Evolutionary conservation across 1,284 basidiomycete species (phyloP), one percentile per base, ranked within the genome.

Genomic region (Trametes hirsuta): DNA sequence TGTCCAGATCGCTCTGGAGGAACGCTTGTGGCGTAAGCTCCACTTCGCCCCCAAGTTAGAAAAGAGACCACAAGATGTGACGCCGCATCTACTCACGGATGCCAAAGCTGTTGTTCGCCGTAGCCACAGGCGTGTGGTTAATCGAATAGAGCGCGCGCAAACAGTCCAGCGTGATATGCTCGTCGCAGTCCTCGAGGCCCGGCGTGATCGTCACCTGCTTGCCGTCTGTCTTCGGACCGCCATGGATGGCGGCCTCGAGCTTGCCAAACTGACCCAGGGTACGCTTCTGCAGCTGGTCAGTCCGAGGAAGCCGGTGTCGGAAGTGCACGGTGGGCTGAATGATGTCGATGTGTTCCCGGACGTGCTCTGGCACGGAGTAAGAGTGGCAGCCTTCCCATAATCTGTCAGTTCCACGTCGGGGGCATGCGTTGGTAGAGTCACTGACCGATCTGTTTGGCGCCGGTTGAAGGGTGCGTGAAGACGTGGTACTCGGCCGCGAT

Each of bases 131-230:
- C 0, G 77, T 76, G 63, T 85, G 84, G 18, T 67, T 64, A 12
- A 75, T 74, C 4, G 81, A 82, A 69, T 87, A 88, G 41, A 87
- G 67, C 6, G 78, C 77, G 50, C 79, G 72, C 53, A 88, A 70
- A 66, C 85, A 88, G 6, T 81, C 72, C 9, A 84, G 84, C 0
- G 85, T 86, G 55, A 87, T 80, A 2, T 71, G 75, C 6, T 68
- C 70, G n/a, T 72, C 69, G 65, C 85, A 87, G 48, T 66, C 52
- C 40, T 63, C 64, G 11, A 66, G 51, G 39, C 72, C 64, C 4
- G 68, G 64, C 0, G 67, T 66, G 14, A 70, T 63, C 15, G 66
- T 72, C 30, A 70, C 71, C 47, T 71, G 53, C 15, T 59, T 49
- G 25, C 72, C 73, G 10, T 72, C 72, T 15, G 75, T 75, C 68